Evolutionary conservation across 495 filamentous ascomycete species (phyloP).

Genomic region (Penicillium lividum): DNA sequence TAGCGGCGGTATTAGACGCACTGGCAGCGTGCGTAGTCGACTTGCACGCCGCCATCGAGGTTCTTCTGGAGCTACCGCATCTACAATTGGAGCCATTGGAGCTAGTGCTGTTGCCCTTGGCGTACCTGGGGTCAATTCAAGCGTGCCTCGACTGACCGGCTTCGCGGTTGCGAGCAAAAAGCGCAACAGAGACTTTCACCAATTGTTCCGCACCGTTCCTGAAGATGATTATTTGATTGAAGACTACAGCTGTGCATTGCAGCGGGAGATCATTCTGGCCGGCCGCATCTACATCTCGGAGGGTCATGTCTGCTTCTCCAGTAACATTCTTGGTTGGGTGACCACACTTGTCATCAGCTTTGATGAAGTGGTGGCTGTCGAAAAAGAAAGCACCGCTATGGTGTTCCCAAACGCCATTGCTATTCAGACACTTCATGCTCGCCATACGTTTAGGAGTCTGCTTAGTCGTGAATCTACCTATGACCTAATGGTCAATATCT

Average conservation of each 20-base stretch:
- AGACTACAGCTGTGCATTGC: slow-evolving; percentile 95
- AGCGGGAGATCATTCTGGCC: slow-evolving; percentile 93
- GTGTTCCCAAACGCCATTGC: slow-evolving; percentile 98
- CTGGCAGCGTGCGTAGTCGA: slow-evolving; percentile 79
- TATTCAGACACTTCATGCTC: slow-evolving; percentile 92
- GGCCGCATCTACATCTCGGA: slow-evolving; percentile 95
- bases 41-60: slow-evolving; percentile 74
- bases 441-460: slow-evolving; percentile 93
- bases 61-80: slow-evolving; percentile 79
- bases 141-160: slow-evolving; percentile 78
- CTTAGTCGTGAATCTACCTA: slow-evolving; percentile 94
- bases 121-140: slow-evolving; percentile 56
- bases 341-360: slow-evolving; percentile 97
- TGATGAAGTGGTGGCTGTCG: slow-evolving; percentile 93
- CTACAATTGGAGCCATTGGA: slow-evolving; percentile 69
- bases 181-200: slow-evolving; percentile 93
- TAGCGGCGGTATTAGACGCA: slow-evolving; percentile 59
- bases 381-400: slow-evolving; percentile 94
- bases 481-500: slow-evolving; percentile 94
- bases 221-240: slow-evolving; percentile 98
- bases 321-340: slow-evolving; percentile 97
- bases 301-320: slow-evolving; percentile 97
- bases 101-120: slow-evolving; percentile 65
- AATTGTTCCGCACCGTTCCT: slow-evolving; percentile 90
- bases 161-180: slow-evolving; percentile 97